Base-by-base conservation (phyloP, 768 basidiomycete species). In the Podaxis sp. region DNA sequence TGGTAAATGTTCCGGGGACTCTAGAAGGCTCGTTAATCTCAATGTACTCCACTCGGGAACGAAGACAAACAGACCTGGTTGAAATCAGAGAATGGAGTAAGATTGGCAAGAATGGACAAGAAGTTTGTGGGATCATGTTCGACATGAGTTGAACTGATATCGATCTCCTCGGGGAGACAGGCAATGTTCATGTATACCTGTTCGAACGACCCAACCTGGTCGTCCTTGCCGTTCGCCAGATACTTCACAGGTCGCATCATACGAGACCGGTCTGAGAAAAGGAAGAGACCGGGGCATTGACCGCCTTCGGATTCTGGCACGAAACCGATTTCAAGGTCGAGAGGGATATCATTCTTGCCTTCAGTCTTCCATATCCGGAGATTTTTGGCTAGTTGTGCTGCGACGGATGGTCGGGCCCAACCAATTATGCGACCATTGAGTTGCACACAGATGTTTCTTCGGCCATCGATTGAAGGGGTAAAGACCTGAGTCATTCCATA, bases 151-250 rank as follows among this genome's bases (percentile, higher is more conserved):
- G 94, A 90, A 15, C 82, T 87, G 60, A 77, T 73, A 59, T 88
- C 85, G 61, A 98, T 89, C 75, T 97, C 97, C 67, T 89, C 88
- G 3, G 88, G 89, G 58, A 86, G 92, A 69, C 93, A 89, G 2
- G 97, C 96, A 72, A 99, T 93, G 71, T 99, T 93, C 94, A 99
- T 95, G 73, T 99, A 99, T 4, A 98, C 97, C 77, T 99, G 97
- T 75, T 99, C 97, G 69, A 99, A 99, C 7, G 96, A 84, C 2
- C 97, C 97, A 59, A 99, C 83, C 73, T 92, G 91, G 73, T 99
- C 97, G 65, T 91, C 83, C 65, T 83, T 82, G 22, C 90, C 91
- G 72, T 98, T 99, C 60, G 81, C 79, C 46, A 99, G 78, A 75
- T 90, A 96, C 71, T 90, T 95, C 60, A 98, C 96, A 6, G 97